phyloP scores from a whole-genome alignment of 352 stramenopile species.

The Globisporangium radiosum region DNA sequence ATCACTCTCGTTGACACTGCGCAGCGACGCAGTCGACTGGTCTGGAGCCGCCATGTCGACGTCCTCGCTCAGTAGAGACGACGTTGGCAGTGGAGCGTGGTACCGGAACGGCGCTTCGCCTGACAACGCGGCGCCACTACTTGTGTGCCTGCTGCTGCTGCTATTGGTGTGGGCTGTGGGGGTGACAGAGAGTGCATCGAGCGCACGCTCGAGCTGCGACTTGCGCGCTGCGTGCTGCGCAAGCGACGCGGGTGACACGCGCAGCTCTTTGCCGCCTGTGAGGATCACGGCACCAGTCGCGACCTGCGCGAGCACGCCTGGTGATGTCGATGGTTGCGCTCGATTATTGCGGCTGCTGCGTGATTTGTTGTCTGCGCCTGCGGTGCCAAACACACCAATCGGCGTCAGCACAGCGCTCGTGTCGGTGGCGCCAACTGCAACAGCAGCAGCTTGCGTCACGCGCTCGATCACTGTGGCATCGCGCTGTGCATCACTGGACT shows the following conservation, averaged over 20 bases:
- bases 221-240: slow-evolving; percentile 28
- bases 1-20: no score
- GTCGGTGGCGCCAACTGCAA: background rate
- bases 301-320: slow-evolving; percentile 7
- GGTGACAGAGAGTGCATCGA: slow-evolving; percentile 22
- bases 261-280: slow-evolving; percentile 25
- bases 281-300: slow-evolving; percentile 12
- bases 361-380: background rate
- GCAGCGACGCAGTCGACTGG: no score
- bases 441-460: background rate
- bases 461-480: background rate
- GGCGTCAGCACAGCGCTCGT: slow-evolving; percentile 20
- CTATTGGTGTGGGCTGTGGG: background rate
- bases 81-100: background rate
- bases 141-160: background rate
- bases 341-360: background rate
- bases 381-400: slow-evolving; percentile 16
- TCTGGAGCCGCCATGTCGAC: slow-evolving; percentile 15
- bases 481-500: slow-evolving; percentile 5
- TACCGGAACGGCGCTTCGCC: slow-evolving; percentile 47
- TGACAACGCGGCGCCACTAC: background rate
- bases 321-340: background rate
- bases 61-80: slow-evolving; percentile 1
- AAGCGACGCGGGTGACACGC: slow-evolving; percentile 28
- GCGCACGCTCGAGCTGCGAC: slow-evolving; percentile 35